Conservation (phyloP, 2,329 filamentous ascomycete genomes). For the Alternaria sp. region DNA sequence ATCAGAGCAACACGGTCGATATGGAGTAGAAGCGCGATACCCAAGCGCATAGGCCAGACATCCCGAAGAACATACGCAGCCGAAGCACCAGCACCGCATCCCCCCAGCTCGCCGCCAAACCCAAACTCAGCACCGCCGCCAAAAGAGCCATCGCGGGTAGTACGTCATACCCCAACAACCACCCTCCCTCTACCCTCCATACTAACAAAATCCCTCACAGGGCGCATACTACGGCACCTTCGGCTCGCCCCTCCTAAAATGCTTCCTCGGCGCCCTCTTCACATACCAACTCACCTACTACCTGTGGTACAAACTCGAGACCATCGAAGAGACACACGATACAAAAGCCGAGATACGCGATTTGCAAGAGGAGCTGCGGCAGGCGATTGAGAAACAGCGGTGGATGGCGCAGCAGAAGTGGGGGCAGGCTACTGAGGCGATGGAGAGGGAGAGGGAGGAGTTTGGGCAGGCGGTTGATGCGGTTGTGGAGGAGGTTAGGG, state of each 20-base stretch:
- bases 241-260: conserved; percentile 74
- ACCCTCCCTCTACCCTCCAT: background rate
- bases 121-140: conserved; percentile 18
- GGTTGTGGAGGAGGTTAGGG: conserved; percentile 19
- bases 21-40: conserved; percentile 1
- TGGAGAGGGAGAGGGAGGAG: conserved; percentile 18
- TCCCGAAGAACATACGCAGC: conserved; percentile 24
- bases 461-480: conserved; percentile 14
- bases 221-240: conserved; percentile 77
- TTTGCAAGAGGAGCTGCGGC: conserved; percentile 31
- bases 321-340: conserved; percentile 68
- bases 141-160: conserved; percentile 28
- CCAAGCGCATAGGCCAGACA: conserved; percentile 6
- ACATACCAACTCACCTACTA: conserved; percentile 81
- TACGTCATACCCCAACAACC: conserved; percentile 19
- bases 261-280: conserved; percentile 75
- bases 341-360: conserved; percentile 44
- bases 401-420: conserved; percentile 8
- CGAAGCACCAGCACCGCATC: conserved; percentile 15
- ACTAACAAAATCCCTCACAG: conserved; percentile 1
- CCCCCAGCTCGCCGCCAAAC: conserved; percentile 18
- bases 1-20: conserved; percentile 11
- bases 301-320: conserved; percentile 75
- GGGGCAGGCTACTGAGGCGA: conserved; percentile 10
- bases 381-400: conserved; percentile 27